phyloP scores from a whole-genome alignment of 225 moss, liverwort and hornwort genomes.

The Bryoerythrophyllum caledonicum region DNA sequence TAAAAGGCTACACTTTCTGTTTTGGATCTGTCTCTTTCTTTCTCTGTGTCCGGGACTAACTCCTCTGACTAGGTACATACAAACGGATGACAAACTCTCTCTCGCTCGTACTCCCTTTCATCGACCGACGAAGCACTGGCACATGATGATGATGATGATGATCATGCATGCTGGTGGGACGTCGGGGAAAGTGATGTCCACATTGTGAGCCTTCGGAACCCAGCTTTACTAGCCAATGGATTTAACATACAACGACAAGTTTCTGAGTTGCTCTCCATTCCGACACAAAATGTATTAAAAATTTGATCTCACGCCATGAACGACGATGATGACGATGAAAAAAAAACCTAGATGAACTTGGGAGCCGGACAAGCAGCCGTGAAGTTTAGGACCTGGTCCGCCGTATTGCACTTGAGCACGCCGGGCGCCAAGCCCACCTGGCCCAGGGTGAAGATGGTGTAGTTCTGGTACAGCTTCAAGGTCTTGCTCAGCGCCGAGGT shows the following conservation, averaged over 20 bases:
- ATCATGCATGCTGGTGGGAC: neutral
- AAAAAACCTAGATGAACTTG: slow-evolving; percentile 1
- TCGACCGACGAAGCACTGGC: neutral
- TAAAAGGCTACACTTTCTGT: neutral
- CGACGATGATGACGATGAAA: neutral
- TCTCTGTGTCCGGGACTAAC: neutral
- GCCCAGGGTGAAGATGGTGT: slow-evolving; percentile 49
- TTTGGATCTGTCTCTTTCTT: too few species aligned
- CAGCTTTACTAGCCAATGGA: neutral
- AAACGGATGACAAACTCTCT: neutral
- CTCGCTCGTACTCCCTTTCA: neutral
- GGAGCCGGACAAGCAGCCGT: slow-evolving; percentile 37
- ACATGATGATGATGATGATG: too few species aligned
- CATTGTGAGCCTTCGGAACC: slow-evolving; percentile 5
- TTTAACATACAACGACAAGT: neutral
- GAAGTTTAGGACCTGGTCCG: slow-evolving; percentile 28
- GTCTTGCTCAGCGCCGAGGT: slow-evolving; percentile 27
- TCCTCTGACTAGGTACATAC: neutral
- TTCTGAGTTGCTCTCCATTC: neutral
- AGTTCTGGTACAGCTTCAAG: slow-evolving; percentile 34
- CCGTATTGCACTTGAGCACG: slow-evolving; percentile 35
- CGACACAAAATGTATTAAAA: neutral
- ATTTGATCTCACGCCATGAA: neutral
- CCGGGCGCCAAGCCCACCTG: slow-evolving; percentile 40
- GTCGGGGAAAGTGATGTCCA: neutral